These are phyloP conservation scores for Balamuthia mandrillaris DNA, from an alignment of 208 protist species.

Conservation along the genomic window DNA sequence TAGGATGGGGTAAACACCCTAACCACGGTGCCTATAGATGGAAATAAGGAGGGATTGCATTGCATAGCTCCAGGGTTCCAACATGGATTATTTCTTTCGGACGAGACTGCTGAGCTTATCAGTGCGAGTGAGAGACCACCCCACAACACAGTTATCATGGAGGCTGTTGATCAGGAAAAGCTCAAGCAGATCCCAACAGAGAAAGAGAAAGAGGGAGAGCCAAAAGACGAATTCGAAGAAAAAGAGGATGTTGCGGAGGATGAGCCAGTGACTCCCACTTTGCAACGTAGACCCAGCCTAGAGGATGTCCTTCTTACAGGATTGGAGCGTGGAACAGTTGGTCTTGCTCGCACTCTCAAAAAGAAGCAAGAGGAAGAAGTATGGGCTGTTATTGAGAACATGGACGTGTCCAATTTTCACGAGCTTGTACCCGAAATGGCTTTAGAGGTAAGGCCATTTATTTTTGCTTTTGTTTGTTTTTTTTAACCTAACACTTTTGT, in stretches of 20 bases:
- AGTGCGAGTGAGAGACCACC: neutral
- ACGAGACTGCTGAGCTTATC: neutral
- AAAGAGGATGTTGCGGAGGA: neutral
- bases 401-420: constrained; percentile 58
- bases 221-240: neutral
- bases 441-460: constrained; percentile 18
- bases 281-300: neutral
- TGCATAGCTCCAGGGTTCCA: neutral
- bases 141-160: too few species aligned
- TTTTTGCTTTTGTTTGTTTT: neutral
- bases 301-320: neutral
- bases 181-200: neutral
- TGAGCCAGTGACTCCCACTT: neutral
- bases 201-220: neutral
- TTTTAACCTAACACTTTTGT: neutral
- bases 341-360: neutral
- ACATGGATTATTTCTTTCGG: neutral
- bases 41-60: neutral
- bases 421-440: constrained; percentile 64
- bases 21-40: too few species aligned
- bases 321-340: neutral
- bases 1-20: too few species aligned
- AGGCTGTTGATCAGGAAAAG: too few species aligned
- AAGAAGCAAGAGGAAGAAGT: neutral
- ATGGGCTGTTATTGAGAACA: constrained; percentile 47